Base-by-base conservation (phyloP, 2,329 filamentous ascomycete species). In the Colletotrichum lini region DNA sequence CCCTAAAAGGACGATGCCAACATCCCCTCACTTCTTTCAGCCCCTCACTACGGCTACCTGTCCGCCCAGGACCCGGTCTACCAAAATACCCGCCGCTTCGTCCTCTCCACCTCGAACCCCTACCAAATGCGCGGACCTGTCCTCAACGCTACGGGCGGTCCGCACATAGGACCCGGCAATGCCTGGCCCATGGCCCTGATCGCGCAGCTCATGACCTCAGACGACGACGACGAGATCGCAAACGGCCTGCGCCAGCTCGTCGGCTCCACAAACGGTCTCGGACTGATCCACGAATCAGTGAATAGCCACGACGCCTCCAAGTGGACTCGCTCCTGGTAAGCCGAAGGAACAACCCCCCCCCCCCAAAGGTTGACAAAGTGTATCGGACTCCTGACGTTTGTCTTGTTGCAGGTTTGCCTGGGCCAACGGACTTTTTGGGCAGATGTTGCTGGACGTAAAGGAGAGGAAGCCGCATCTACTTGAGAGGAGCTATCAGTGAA, bases 161-260 rank as follows among this genome's bases (percentile, higher is more conserved):
- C 87, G 30, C 87, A 89, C 74, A 79, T 84, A 10, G 85, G 87
- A 0, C 87, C 94, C 2, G 88, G 91, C 70, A 91, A 92, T 78
- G 94, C 93, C 18, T 97, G 95, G 95, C 94, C 95, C 1, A 97
- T 97, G 94, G 93, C 90, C 56, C 86, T 94, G 74, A 90, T 97
- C 58, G 90, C 95, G 69, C 91, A 93, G 78, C 92, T 93, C 44
- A 88, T 96, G 87, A 97, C 94, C 1, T 91, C 88, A 47, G 88
- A 94, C 56, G 87, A 94, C 67, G 93, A 96, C 62, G 85, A 85
- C 0, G 94, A 97, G 84, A 97, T 97, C 70, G 82, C 82, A 49
- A 80, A 82, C n/a, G 87, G 89, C n/a, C 82, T 97, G 62, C 85
- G 75, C 56, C 82, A 90, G 72, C 82, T 91, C 15, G 89, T 97